Conservation (phyloP, 768 basidiomycete species). For the Plicaturopsis crispa region DNA sequence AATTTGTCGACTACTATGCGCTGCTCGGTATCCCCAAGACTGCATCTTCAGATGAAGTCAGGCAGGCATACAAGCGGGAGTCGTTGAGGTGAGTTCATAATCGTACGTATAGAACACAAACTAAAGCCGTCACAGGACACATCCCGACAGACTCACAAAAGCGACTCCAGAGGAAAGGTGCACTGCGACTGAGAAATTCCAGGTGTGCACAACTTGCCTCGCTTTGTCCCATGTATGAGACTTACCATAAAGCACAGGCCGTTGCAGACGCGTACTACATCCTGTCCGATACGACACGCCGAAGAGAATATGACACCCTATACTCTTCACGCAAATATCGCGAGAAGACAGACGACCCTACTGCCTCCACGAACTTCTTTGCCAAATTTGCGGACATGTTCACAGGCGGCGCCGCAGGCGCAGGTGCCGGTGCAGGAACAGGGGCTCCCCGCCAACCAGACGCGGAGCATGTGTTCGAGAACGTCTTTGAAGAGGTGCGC, state of each 20-base stretch:
- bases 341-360: conserved; percentile 55
- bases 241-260: too few relatives aligned
- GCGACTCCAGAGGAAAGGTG: conserved; percentile 66
- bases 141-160: conserved; percentile 77
- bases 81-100: conserved; percentile 67
- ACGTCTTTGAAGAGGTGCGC: conserved; percentile 87
- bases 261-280: conserved; percentile 95
- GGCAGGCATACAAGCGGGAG: conserved; percentile 74
- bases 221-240: too few relatives aligned
- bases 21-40: conserved; percentile 47
- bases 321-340: conserved; percentile 45
- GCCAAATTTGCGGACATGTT: conserved; percentile 71
- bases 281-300: conserved; percentile 69
- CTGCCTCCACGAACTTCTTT: conserved; percentile 70
- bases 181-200: conserved; percentile 77
- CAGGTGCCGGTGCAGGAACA: conserved; percentile 15
- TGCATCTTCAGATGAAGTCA: conserved; percentile 63
- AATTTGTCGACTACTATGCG: conserved; percentile 76
- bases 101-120: too few relatives aligned
- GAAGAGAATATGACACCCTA: conserved; percentile 64
- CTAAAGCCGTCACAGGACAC: too few relatives aligned
- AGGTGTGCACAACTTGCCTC: too few relatives aligned
- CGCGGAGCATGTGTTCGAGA: conserved; percentile 76
- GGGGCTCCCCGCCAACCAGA: conserved; percentile 46
- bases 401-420: conserved; percentile 29